Evolutionary conservation across 495 filamentous ascomycete species (phyloP), one percentile per base, ranked within the genome.

Genomic region (Penicillium cosmopolitanum): DNA sequence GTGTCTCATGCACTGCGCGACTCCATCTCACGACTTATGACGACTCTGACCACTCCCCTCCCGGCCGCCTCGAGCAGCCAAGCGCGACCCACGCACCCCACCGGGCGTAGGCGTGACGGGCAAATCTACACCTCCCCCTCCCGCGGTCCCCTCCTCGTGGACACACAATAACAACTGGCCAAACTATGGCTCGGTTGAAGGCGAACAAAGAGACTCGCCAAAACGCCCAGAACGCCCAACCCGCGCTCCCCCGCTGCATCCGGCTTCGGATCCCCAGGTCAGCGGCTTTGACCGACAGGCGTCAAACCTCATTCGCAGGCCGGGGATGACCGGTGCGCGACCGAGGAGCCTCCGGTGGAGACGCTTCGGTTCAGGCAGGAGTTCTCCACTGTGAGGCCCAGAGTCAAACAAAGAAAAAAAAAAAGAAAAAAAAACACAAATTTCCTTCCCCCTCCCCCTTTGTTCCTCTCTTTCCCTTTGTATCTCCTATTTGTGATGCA

Each of bases 21-120:
- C 31, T 58, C 48, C 35, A 42, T 51, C 28, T 47, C 50, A 59
- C 19, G 43, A 54, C 57, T 54, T 25, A 50, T 54, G 57, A 59
- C 42, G 28, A 16, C 19, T 38, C 43, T 43, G 10, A 35, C 48
- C 18, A 16, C 19, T 16, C 36, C 18, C 57, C 34, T 34, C 43
- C 18, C 28, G 31, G 51, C 28, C 50, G 21, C 51, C 50, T 21
- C 57, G 25, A 44, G 36, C 28, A 44, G 50, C 38, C 40, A 53
- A 36, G 56, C 42, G 42, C 16, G 42, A 46, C 42, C 42, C 42
- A 46, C 42, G n/a, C 42, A 18, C 42, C 42, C 42, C 42, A 46
- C 42, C 42, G 42, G 42, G 42, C 42, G 42, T 46, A 21, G 18
- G 42, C n/a, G 42, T 18, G 42, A 46, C 42, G 13, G 16, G 42